Conservation (phyloP, 2,329 filamentous ascomycete species). For the Colletotrichum horii region DNA sequence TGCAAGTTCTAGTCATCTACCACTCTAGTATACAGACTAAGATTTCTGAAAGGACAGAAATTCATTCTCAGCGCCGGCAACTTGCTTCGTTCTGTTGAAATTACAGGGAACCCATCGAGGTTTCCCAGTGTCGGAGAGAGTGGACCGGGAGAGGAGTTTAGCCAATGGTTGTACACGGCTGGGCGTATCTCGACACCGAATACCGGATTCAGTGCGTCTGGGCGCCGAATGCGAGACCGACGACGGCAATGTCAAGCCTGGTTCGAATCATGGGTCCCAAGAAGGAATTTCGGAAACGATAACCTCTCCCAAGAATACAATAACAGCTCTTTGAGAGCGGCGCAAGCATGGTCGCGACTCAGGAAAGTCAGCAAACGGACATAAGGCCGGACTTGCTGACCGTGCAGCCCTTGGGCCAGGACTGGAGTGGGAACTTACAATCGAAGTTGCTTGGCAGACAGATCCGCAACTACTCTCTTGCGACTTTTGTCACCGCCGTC, state of each 20-base stretch:
- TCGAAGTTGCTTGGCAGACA: background rate
- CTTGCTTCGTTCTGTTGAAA: background rate
- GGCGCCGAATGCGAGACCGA: background rate
- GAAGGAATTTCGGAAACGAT: fast-evolving
- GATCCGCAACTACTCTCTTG: background rate
- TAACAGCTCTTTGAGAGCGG: background rate
- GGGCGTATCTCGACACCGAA: background rate
- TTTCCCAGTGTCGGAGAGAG: background rate
- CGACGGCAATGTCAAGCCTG: too few relatives aligned
- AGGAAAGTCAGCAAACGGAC: background rate
- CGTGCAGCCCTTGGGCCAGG: background rate
- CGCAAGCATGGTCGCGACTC: background rate
- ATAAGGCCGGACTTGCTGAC: background rate
- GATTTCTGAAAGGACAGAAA: background rate
- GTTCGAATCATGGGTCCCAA: too few relatives aligned
- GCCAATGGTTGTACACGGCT: background rate
- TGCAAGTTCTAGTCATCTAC: background rate
- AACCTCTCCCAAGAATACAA: background rate
- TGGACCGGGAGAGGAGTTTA: background rate
- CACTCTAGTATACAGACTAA: background rate
- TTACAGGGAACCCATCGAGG: background rate
- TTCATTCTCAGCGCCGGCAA: background rate
- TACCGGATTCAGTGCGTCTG: background rate
- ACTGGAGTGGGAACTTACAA: background rate
- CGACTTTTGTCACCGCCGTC: background rate